Evolutionary conservation across 306 rosid genomes (phyloP), one percentile per base, ranked within the genome.

Genomic region (Pyrus communis): DNA sequence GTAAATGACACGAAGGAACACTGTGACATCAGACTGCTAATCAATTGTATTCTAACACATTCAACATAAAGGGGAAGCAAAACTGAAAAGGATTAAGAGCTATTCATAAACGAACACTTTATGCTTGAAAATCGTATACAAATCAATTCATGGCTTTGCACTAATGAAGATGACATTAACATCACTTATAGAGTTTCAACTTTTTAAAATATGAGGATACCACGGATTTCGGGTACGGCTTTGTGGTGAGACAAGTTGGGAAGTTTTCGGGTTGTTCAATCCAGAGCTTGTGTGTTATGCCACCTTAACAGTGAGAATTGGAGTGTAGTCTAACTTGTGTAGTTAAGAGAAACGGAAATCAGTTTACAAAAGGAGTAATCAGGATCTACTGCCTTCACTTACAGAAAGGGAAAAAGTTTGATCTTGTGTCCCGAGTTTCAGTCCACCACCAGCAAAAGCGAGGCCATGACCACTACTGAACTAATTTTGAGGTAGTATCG

Each of bases 181-280:
- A 81, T 93, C 83, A 89, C 88, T 89, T 91, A 55, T 93, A 93
- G 76, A 91, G 97, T 85, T 91, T 93, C 82, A 89, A 82, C 90
- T 87, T 93, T 84, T 86, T 87, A 43, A 93, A 91, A 77, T 83
- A 87, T 1, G 92, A 40, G 3, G 93, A 88, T 71, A 88, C 81
- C 17, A 73, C 5, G 46, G 96, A 88, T 67, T 88, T 93, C 62
- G 92, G 96, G 81, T 91, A 91, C 8, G 96, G 96, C 71, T 89
- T 89, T 23, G 93, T 91, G 11, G 98, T 96, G 31, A 91, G 96
- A 69, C 96, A 93, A 1, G 97, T 89, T 59, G 93, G 93, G 59
- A 83, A 80, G 76, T 88, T 91, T 75, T 89, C 98, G 31, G 98
- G 97, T 57, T 93, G 96, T 54, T 93, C 98, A 18, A 88, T 82